Evolutionary conservation across 2,329 filamentous ascomycete species (phyloP), one percentile per base, ranked within the genome.

Genomic region (Trichoderma atroviride): DNA sequence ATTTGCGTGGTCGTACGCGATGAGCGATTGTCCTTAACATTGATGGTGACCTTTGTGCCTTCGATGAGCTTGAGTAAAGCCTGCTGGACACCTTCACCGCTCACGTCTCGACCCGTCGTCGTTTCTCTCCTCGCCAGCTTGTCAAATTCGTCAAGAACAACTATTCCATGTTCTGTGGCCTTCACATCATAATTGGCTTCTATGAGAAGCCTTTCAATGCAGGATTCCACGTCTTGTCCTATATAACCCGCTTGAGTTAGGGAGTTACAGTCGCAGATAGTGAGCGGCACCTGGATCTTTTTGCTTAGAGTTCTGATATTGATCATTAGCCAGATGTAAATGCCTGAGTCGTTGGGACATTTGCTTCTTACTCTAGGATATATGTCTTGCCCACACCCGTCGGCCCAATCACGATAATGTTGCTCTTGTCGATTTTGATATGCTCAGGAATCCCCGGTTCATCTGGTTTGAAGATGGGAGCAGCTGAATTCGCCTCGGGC

Each of bases 221-320:
- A 97, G 0, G 93, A 91, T 78, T 99, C 96, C n/a, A 95, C 95
- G 77, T 99, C 96, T 77, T 98, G 95, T 35, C 96, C 96, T 74
- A 99, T 97, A 75, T 99, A 99, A 31, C 96, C 95, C 5, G 95
- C 95, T 81, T 97, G 95, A 0, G 95, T 98, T 72, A 98, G 94
- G 6, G 94, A 92, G 62, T 96, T 97, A 79, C 95, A 98, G 80
- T 98, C 95, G 71, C 93, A 95, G 80, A 97, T 97, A 71, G 92
- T 94, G 76, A 97, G 97, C 0, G 96, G 96, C 0, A 98, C 94
- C 71, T 96, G 95, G n/a, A 99, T 87, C 64, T 96, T 91, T 76
- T 94, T 91, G 74, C 95, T 96, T 50, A 98, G 83, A 0, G 95
- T 98, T 80, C 94, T 96, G 65, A 3, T 1, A n/a, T 74, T 50